Evolutionary conservation across 208 protist genomes (phyloP).

Genomic region (Wallacemonas sp.): DNA sequence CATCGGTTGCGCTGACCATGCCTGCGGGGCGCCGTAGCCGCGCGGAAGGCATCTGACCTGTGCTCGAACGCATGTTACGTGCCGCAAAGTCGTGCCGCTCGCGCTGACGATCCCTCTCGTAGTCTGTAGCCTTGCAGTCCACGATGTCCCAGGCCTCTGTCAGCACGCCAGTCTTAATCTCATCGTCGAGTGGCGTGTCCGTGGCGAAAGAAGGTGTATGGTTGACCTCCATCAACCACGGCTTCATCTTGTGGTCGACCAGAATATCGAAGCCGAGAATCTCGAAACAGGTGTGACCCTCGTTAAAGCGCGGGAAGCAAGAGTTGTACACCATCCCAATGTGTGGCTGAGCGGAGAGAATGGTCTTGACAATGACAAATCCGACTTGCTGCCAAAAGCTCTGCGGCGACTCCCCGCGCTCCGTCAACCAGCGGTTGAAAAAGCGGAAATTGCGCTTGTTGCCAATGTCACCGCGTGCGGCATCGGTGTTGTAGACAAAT

Average conservation of each 20-base stretch:
- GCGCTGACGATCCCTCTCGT: constrained; percentile 49
- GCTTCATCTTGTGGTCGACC: constrained; percentile 89
- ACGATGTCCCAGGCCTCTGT: constrained; percentile 88
- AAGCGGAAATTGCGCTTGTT: constrained; percentile 94
- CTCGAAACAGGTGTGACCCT: constrained; percentile 95
- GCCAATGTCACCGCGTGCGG: constrained; percentile 64
- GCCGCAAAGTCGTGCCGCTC: constrained; percentile 77
- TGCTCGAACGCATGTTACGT: constrained; percentile 69
- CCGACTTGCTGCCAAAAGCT: constrained; percentile 80
- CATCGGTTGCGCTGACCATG: not conserved
- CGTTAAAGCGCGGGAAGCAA: constrained; percentile 89
- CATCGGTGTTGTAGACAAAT: constrained; percentile 90
- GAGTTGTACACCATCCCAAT: constrained; percentile 90
- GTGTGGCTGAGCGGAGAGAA: constrained; percentile 91
- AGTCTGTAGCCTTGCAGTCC: constrained; percentile 72
- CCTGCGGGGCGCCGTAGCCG: not conserved
- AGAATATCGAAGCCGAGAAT: constrained; percentile 97
- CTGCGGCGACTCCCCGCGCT: constrained; percentile 42
- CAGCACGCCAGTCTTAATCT: constrained; percentile 92
- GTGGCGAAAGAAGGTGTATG: constrained; percentile 94
- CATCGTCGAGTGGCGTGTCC: constrained; percentile 90
- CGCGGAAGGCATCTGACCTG: not conserved
- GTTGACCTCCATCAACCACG: constrained; percentile 97
- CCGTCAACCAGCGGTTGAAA: constrained; percentile 82
- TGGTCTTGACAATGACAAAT: constrained; percentile 89